A percentile compares a stretch with the other conserved stretches of the same genome.
These are phyloP conservation scores for Tilletia horrida DNA, from an alignment of 1,284 basidiomycete genomes.

Conservation along the genomic window DNA sequence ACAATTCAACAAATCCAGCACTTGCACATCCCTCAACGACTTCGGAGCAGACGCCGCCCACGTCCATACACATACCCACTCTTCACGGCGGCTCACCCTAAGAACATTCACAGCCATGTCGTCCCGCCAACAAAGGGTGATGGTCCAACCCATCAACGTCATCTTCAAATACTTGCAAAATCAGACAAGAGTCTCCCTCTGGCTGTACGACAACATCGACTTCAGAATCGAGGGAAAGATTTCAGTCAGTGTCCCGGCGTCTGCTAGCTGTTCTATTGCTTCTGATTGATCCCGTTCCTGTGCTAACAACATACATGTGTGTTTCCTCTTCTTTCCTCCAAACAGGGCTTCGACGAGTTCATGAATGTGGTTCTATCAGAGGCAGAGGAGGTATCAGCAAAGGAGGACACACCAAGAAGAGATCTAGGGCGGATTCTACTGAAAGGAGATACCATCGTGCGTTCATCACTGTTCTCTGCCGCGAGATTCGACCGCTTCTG, in stretches of 20 bases:
- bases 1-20: too few species aligned
- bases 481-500: not conserved
- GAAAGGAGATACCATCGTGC: constrained; percentile 28
- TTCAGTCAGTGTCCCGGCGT: constrained; percentile 58
- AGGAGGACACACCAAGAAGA: constrained; percentile 6
- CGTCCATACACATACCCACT: too few species aligned
- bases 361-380: constrained; percentile 99
- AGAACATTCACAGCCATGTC: constrained; percentile 22
- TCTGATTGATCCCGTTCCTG: not conserved
- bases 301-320: constrained; percentile 8
- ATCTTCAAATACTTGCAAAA: constrained; percentile 98
- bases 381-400: constrained; percentile 76
- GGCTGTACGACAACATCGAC: constrained; percentile 96
- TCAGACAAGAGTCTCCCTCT: constrained; percentile 82
- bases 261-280: not conserved
- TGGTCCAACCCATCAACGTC: constrained; percentile 66
- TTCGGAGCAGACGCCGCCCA: too few species aligned
- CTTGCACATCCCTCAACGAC: too few species aligned
- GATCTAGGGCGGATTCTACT: constrained; percentile 27
- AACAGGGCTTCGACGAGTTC: constrained; percentile 93
- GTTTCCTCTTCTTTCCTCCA: not conserved
- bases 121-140: constrained; percentile 23
- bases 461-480: not conserved
- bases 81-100: not conserved
- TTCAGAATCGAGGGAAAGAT: constrained; percentile 96